Conservation (phyloP, 495 filamentous ascomycete species). For the Podospora appendiculata region DNA sequence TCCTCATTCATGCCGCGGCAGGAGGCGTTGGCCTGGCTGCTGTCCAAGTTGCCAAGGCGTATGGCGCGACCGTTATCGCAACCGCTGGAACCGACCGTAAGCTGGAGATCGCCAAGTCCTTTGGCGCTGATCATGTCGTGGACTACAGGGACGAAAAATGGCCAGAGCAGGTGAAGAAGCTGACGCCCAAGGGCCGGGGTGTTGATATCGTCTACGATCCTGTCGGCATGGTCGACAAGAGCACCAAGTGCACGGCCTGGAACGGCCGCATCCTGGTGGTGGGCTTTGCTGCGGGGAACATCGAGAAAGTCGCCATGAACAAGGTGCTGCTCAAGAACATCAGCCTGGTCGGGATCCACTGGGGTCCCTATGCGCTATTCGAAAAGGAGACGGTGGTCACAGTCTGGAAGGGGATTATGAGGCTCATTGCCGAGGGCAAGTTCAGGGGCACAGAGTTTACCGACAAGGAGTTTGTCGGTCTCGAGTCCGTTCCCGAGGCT, state of each 20-base stretch:
- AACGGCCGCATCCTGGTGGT: constrained; percentile 81
- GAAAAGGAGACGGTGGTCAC: constrained; percentile 61
- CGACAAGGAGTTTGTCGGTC: constrained; percentile 71
- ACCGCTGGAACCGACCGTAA: constrained; percentile 76
- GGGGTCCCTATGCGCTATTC: constrained; percentile 72
- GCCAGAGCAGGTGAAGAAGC: constrained; percentile 68
- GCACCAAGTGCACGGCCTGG: constrained; percentile 84
- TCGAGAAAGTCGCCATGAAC: constrained; percentile 90
- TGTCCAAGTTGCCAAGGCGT: constrained; percentile 87
- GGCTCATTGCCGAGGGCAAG: constrained; percentile 67
- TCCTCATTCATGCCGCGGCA: constrained; percentile 87
- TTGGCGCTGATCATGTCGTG: constrained; percentile 77
- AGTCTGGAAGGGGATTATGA: constrained; percentile 78
- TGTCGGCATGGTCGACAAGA: constrained; percentile 76
- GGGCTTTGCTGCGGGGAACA: constrained; percentile 81
- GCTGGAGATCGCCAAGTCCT: constrained; percentile 65
- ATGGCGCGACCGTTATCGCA: constrained; percentile 82
- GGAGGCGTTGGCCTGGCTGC: constrained; percentile 89
- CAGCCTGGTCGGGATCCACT: constrained; percentile 80
- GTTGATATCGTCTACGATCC: constrained; percentile 90
- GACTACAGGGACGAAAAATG: constrained; percentile 66
- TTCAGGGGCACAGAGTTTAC: constrained; percentile 76
- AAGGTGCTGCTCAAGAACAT: constrained; percentile 93
- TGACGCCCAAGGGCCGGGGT: constrained; percentile 63
- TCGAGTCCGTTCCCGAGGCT: constrained; percentile 72